phyloP scores from a whole-genome alignment of 2,329 filamentous ascomycete genomes.

The Cladosporium sp. region DNA sequence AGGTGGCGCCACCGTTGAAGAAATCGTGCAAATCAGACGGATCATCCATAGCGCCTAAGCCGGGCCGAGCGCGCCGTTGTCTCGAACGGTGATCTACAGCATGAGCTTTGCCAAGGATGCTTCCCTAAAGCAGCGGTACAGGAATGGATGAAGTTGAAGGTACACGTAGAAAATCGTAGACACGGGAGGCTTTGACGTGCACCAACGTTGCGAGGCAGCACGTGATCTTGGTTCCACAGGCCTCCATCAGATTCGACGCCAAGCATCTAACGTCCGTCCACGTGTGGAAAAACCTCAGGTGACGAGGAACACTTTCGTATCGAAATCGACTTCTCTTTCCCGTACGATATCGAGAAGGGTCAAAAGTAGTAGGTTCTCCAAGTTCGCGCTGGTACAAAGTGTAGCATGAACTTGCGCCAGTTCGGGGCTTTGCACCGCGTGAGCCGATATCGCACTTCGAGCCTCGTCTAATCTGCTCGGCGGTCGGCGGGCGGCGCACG shows the following conservation, averaged over 20 bases:
- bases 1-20: background rate
- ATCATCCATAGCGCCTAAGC: background rate
- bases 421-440: background rate
- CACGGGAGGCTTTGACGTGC: background rate
- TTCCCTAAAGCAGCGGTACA: background rate
- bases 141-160: background rate
- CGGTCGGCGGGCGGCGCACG: no score
- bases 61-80: background rate
- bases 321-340: background rate
- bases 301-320: background rate
- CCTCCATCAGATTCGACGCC: no score
- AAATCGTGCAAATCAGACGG: background rate
- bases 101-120: background rate
- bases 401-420: background rate
- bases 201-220: no score
- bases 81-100: background rate
- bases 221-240: no score
- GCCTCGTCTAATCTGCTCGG: background rate
- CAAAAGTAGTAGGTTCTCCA: background rate
- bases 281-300: background rate
- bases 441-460: background rate
- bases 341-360: background rate
- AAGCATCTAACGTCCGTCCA: background rate
- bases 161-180: background rate
- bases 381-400: background rate